Evolutionary conservation across 441 rosid species (phyloP).

Genomic region (Gossypium gossypioides): DNA sequence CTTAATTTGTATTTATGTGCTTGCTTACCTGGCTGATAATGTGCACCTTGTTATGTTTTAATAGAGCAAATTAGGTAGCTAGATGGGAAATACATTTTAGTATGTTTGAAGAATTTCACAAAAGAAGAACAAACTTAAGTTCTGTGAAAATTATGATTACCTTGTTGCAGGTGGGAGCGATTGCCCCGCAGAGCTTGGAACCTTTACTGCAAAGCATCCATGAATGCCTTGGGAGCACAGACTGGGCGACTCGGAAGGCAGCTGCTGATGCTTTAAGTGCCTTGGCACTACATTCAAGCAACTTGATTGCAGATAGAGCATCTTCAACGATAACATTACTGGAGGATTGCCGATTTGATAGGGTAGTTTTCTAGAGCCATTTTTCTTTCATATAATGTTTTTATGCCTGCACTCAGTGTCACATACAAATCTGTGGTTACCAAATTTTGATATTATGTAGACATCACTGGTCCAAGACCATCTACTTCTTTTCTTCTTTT

Average conservation of each 20-base stretch:
- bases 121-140: not conserved
- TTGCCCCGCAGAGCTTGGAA: slow-evolving; percentile 76
- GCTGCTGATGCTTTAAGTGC: slow-evolving; percentile 79
- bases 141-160: not conserved
- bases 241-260: slow-evolving; percentile 95
- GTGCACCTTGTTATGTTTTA: not conserved
- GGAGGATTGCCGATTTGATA: slow-evolving; percentile 87
- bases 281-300: slow-evolving; percentile 71
- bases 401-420: not conserved
- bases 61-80: not conserved
- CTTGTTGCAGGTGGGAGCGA: slow-evolving; percentile 71
- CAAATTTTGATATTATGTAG: not conserved
- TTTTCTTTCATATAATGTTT: not conserved
- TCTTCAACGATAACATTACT: slow-evolving; percentile 59
- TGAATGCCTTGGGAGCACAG: slow-evolving; percentile 83
- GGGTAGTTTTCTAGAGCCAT: slow-evolving; percentile 34
- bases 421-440: not conserved
- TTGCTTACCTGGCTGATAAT: not conserved
- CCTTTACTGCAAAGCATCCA: slow-evolving; percentile 70
- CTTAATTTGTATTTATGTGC: not conserved
- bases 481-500: not conserved
- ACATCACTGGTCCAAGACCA: not conserved
- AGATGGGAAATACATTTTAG: not conserved
- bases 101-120: not conserved
- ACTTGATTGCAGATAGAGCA: slow-evolving; percentile 53